Percentiles rank a stretch among this genome's conserved stretches.
Evolutionary conservation across 2,329 filamentous ascomycete species (phyloP).

Genomic region (Penicillium griseofulvum): DNA sequence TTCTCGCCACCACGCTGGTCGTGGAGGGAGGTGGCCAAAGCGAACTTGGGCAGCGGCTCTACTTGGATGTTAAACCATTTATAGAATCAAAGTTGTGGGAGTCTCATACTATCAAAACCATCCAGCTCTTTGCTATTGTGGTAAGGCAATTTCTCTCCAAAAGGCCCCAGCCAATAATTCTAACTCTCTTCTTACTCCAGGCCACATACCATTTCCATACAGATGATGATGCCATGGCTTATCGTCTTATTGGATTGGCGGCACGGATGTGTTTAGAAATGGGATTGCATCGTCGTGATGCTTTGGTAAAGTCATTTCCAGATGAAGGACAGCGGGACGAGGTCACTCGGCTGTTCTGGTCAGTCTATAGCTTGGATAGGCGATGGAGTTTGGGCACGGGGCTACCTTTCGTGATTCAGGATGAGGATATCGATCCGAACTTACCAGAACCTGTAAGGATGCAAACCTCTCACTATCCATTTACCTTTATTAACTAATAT

Average conservation of each 20-base stretch:
- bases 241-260: slow-evolving; percentile 81
- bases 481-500: background rate
- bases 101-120: slow-evolving; percentile 56
- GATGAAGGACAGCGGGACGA: slow-evolving; percentile 67
- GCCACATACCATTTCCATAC: slow-evolving; percentile 78
- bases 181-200: slow-evolving; percentile 37
- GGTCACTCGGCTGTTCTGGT: slow-evolving; percentile 77
- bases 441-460: slow-evolving; percentile 71
- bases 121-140: slow-evolving; percentile 57
- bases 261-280: slow-evolving; percentile 75
- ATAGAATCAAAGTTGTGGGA: slow-evolving; percentile 64
- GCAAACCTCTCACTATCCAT: background rate
- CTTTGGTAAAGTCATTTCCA: slow-evolving; percentile 64
- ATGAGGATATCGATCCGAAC: slow-evolving; percentile 77
- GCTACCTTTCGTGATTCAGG: slow-evolving; percentile 79
- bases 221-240: slow-evolving; percentile 81
- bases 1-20: slow-evolving; percentile 73
- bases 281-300: slow-evolving; percentile 77
- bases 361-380: slow-evolving; percentile 78
- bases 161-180: background rate
- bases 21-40: slow-evolving; percentile 79
- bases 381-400: slow-evolving; percentile 89
- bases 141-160: slow-evolving; percentile 20
- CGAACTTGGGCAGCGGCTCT: slow-evolving; percentile 68
- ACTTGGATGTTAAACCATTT: slow-evolving; percentile 69